Evolutionary conservation across 345 rosid species (phyloP), one percentile per base, ranked within the genome.

Genomic region (Moricandia arvensis): DNA sequence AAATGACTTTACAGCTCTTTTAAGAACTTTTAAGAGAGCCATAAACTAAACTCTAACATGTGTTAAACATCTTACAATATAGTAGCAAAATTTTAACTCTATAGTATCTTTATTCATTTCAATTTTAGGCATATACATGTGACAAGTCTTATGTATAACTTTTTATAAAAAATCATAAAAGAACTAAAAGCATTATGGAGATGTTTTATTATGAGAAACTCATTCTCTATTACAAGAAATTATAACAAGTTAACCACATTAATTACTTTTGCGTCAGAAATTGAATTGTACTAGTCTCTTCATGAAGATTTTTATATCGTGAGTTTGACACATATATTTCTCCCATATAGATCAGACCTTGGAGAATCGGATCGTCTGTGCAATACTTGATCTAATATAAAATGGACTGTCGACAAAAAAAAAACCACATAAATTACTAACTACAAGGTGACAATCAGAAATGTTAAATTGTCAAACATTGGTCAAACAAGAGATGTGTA

Each of bases 401-500:
- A n/a, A n/a, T n/a, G n/a, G n/a, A n/a, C n/a, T n/a, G n/a, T n/a
- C n/a, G n/a, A n/a, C n/a, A n/a, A n/a, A n/a, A n/a, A n/a, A n/a
- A n/a, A n/a, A 45, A 17, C 2, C 26, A 51, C 26, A 15, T 16
- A 51, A 53, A 53, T 51, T 16, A 51, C 24, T 51, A 16, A 7
- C 10, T 17, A 51, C 17, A 9, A 49, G 24, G 54, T 49, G 55
- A 18, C 16, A 16, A 49, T 24, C 5, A 72, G 18, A 62, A 62
- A 47, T 35, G 26, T 33, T 13, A 18, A 29, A 29, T 29, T 29
- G 31, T 29, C 31, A 29, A 29, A 29, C 31, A 29, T 1, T 29
- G 31, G 31, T 29, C 53, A 47, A 47, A 74, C 57, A 66, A 74
- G 72, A 66, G n/a, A 73, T 54, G 78, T n/a, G 66, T 74, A 57